Evolutionary conservation across 2,329 filamentous ascomycete species (phyloP).

Genomic region (Trichothecium roseum): DNA sequence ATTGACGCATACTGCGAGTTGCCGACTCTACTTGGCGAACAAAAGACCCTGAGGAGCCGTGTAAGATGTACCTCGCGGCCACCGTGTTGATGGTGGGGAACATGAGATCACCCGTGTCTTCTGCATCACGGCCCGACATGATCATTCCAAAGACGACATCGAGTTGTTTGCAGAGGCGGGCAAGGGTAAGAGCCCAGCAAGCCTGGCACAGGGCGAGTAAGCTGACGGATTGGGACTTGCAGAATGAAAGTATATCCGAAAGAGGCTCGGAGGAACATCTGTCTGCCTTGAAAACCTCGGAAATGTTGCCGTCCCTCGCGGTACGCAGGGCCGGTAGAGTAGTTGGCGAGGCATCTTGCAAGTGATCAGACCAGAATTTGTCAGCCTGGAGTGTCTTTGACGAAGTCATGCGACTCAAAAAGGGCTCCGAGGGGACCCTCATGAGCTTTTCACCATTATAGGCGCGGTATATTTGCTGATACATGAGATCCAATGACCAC

Average conservation of each 20-base stretch:
- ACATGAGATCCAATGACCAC: conserved; percentile 67
- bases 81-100: conserved; percentile 95
- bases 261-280: conserved; percentile 2
- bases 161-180: conserved; percentile 49
- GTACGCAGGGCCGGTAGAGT: conserved; percentile 12
- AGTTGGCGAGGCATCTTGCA: conserved; percentile 40
- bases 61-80: conserved; percentile 59
- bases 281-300: conserved; percentile 8
- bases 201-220: conserved; percentile 67
- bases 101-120: conserved; percentile 54
- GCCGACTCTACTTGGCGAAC: conserved; percentile 64
- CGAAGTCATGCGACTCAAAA: conserved; percentile 26
- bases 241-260: conserved; percentile 38
- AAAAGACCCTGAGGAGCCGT: conserved; percentile 55
- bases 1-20: conserved; percentile 53
- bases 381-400: conserved; percentile 10
- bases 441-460: conserved; percentile 35
- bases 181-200: conserved; percentile 64
- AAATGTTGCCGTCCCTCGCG: neutral
- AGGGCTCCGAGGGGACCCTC: conserved; percentile 28
- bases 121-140: conserved; percentile 72
- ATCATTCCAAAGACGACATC: conserved; percentile 79
- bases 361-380: conserved; percentile 61
- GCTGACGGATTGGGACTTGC: conserved; percentile 56
- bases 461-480: conserved; percentile 56